These are phyloP conservation scores for Beauveria brongniartii DNA, from an alignment of 2,329 filamentous ascomycete genomes.

Conservation along the genomic window DNA sequence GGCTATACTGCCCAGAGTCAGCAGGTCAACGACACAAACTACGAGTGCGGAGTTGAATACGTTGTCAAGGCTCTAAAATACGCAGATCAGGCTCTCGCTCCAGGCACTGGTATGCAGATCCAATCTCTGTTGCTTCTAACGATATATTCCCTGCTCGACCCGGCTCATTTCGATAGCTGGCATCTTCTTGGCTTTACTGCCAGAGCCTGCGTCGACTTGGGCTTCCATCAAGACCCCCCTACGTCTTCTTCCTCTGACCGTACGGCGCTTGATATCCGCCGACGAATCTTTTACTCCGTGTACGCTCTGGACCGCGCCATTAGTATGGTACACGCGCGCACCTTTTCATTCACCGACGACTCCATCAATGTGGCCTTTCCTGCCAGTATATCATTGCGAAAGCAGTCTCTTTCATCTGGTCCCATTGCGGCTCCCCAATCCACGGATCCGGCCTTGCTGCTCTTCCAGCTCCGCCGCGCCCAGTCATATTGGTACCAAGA, in stretches of 20 bases:
- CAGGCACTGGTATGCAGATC: constrained; percentile 77
- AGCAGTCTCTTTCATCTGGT: constrained; percentile 33
- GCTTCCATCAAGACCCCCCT: constrained; percentile 86
- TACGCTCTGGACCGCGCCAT: constrained; percentile 85
- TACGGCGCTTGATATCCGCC: constrained; percentile 64
- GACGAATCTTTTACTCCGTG: constrained; percentile 82
- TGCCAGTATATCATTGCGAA: constrained; percentile 31
- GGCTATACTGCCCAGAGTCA: constrained; percentile 67
- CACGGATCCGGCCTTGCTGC: constrained; percentile 63
- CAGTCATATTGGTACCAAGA: constrained; percentile 88
- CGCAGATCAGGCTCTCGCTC: constrained; percentile 75
- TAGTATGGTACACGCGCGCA: constrained; percentile 77
- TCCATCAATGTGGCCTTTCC: constrained; percentile 77
- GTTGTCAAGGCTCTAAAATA: constrained; percentile 61
- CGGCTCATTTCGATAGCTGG: constrained; percentile 89
- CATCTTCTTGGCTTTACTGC: constrained; percentile 86
- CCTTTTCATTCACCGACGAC: constrained; percentile 91
- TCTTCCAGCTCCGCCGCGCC: constrained; percentile 76
- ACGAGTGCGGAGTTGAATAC: constrained; percentile 46
- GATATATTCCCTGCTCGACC: constrained; percentile 84
- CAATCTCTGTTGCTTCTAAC: constrained; percentile 81
- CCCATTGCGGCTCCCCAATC: constrained; percentile 38
- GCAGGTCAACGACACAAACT: constrained; percentile 56
- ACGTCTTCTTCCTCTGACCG: constrained; percentile 60
- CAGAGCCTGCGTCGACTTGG: constrained; percentile 79